Conservation (phyloP, 169 alveolate species). For the Eimeria brunetti region DNA sequence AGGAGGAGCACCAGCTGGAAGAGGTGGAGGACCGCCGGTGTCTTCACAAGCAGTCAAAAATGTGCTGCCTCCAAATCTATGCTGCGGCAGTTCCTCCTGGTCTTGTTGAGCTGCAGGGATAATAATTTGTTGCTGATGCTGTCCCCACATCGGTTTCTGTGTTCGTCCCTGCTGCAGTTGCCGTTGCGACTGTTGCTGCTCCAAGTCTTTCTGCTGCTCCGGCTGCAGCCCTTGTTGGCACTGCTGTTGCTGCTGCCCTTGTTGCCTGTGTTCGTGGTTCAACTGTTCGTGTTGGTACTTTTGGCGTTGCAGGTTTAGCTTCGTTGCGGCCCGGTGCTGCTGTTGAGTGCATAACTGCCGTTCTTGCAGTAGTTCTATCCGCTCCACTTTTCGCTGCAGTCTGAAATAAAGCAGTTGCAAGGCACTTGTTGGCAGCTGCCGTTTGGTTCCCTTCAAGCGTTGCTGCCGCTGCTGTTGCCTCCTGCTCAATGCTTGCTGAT, state of each 20-base stretch:
- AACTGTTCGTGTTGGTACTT: background rate
- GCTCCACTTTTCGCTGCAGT: conserved; percentile 36
- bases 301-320: background rate
- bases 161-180: background rate
- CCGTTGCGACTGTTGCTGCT: background rate
- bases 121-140: background rate
- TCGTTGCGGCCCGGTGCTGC: background rate
- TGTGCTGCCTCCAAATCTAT: background rate
- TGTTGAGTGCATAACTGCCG: conserved; percentile 11
- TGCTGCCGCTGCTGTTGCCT: conserved; percentile 25
- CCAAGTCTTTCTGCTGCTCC: background rate
- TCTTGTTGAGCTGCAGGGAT: background rate
- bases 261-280: background rate
- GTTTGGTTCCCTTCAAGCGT: conserved; percentile 1
- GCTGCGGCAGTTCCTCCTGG: background rate
- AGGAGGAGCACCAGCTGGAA: background rate
- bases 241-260: background rate
- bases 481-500: background rate
- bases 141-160: background rate
- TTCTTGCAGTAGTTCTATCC: conserved; percentile 7
- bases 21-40: background rate
- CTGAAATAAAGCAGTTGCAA: conserved; percentile 14
- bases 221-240: background rate
- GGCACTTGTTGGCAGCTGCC: conserved; percentile 38
- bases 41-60: conserved; percentile 48